Conservation (phyloP, 2,329 filamentous ascomycete genomes). For the Fusarium newnesense region DNA sequence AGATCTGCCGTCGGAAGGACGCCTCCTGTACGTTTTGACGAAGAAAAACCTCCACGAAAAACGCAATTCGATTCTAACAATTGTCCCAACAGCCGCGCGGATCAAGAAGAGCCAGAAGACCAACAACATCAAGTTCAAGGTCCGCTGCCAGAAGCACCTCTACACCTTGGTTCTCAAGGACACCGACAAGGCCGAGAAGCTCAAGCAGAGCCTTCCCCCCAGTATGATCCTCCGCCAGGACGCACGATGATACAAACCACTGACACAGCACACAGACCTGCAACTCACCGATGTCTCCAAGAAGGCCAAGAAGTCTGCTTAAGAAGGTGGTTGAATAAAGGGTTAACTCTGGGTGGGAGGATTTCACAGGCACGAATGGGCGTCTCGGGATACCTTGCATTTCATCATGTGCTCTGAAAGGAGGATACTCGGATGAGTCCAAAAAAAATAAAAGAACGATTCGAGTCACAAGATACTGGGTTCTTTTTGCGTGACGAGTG, state of each 20-base stretch:
- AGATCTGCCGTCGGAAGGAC: constrained; percentile 99
- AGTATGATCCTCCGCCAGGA: constrained; percentile 70
- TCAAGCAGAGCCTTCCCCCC: constrained; percentile 98
- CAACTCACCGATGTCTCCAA: constrained; percentile 65
- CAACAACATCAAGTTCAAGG: constrained; percentile 99
- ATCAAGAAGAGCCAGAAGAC: constrained; percentile 96
- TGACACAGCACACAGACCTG: constrained; percentile 54
- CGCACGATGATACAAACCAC: not conserved
- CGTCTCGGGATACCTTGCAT: constrained; percentile 67
- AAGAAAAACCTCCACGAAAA: constrained; percentile 21
- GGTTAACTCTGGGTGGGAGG: constrained; percentile 45
- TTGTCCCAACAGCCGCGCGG: constrained; percentile 72
- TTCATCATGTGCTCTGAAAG: constrained; percentile 56
- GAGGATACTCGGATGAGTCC: constrained; percentile 52
- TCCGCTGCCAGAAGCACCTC: constrained; percentile 94
- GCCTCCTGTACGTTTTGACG: constrained; percentile 85
- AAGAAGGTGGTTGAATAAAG: constrained; percentile 42
- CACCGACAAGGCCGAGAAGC: constrained; percentile 99
- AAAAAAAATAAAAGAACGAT: constrained; percentile 49
- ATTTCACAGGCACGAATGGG: constrained; percentile 58
- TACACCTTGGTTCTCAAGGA: constrained; percentile 99
- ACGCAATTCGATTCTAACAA: constrained; percentile 44
- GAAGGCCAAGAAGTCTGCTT: constrained; percentile 57
- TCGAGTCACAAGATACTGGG: constrained; percentile 44
- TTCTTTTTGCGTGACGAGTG: constrained; percentile 17